These are phyloP conservation scores for Ceratocystis eucalypticola DNA, from an alignment of 2,329 filamentous ascomycete species.

Conservation along the genomic window DNA sequence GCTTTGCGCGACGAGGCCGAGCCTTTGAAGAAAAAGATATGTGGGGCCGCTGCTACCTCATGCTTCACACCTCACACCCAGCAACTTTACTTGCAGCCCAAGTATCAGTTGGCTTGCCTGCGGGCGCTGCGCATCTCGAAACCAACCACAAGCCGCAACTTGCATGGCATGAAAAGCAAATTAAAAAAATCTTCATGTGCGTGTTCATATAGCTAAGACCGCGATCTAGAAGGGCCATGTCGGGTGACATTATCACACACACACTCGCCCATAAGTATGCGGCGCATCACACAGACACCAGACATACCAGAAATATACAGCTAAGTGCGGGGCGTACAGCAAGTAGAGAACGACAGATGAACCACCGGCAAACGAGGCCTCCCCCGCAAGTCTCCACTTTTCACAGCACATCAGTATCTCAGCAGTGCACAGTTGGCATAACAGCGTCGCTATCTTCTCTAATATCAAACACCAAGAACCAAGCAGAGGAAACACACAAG, in stretches of 20 bases:
- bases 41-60: too few species aligned
- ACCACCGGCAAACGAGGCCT: background rate
- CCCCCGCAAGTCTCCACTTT: background rate
- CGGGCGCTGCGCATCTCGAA: background rate
- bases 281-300: background rate
- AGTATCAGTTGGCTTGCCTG: background rate
- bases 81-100: too few species aligned
- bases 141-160: background rate
- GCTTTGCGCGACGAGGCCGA: too few species aligned
- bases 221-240: background rate
- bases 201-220: background rate
- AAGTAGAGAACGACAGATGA: background rate
- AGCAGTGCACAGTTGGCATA: too few species aligned
- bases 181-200: background rate
- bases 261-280: background rate
- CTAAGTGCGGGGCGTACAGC: too few species aligned
- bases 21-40: too few species aligned
- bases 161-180: background rate
- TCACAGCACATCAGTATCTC: too few species aligned
- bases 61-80: too few species aligned
- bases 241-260: background rate
- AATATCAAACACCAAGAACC: background rate
- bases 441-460: background rate
- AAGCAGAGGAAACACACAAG: background rate
- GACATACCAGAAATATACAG: background rate